Percentiles rank a stretch among this genome's conserved stretches.
phyloP scores from a whole-genome alignment of 257 asterid species.

The Voacanga thouarsii region DNA sequence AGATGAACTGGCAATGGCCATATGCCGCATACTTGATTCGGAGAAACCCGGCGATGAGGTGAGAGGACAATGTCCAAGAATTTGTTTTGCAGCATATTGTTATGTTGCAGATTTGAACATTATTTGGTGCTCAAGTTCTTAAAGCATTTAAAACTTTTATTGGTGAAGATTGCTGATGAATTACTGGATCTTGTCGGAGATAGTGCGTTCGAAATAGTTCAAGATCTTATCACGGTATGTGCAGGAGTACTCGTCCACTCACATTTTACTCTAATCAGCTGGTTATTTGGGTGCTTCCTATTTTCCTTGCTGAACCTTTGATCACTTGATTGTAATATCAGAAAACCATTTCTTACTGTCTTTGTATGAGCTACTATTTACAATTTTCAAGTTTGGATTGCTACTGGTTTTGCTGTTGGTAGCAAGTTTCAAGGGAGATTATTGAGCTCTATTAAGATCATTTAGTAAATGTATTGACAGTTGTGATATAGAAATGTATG shows the following conservation, averaged over 20 bases:
- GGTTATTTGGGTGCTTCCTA: neutral
- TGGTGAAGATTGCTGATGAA: constrained; percentile 80
- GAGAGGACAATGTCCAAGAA: constrained; percentile 15
- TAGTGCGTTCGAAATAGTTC: constrained; percentile 87
- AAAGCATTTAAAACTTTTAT: constrained; percentile 23
- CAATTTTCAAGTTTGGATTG: neutral
- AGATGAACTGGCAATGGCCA: constrained; percentile 96
- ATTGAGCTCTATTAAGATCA: neutral
- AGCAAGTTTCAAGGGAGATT: neutral
- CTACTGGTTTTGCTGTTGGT: neutral
- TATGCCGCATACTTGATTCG: constrained; percentile 92
- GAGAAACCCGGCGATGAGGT: constrained; percentile 98
- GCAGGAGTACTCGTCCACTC: neutral
- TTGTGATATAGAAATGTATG: neutral
- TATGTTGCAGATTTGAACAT: constrained; percentile 14
- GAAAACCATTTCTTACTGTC: neutral
- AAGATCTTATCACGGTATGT: constrained; percentile 82
- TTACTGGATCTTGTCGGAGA: constrained; percentile 97
- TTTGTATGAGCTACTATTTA: neutral
- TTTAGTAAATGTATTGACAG: neutral
- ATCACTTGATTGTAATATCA: neutral
- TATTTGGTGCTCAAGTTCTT: constrained; percentile 15
- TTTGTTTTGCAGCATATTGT: constrained; percentile 11
- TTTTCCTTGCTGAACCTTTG: neutral
- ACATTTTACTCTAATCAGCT: neutral